A percentile compares a stretch with the other conserved stretches of the same genome.
phyloP scores from a whole-genome alignment of 23 red algal species.

The Chondrus crispus region DNA sequence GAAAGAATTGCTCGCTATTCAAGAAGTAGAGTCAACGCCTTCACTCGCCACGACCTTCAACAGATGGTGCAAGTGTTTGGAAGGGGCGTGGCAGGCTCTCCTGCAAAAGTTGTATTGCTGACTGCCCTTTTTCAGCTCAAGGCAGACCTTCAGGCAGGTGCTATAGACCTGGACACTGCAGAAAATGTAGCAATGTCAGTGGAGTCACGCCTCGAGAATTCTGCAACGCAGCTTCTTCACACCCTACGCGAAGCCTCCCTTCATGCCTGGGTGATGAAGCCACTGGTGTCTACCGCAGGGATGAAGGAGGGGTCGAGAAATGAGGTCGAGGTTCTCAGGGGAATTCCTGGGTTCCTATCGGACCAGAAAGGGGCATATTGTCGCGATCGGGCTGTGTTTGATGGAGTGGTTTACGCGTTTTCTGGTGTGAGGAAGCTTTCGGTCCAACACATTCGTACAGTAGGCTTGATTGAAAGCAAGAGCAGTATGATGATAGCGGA shows the following conservation, averaged over 20 bases:
- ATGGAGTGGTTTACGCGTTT: no score
- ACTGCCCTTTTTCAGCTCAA: no score
- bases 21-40: neutral
- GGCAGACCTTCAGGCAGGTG: no score
- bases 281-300: neutral
- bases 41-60: neutral
- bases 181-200: no score
- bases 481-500: neutral
- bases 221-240: neutral
- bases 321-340: neutral
- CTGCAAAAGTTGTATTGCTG: no score
- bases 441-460: neutral
- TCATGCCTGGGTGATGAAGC: conserved; percentile 7
- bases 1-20: no score
- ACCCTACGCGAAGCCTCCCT: neutral
- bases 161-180: no score
- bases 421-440: no score
- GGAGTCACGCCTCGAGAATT: no score
- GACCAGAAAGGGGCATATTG: neutral
- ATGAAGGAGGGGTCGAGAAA: neutral
- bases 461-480: neutral
- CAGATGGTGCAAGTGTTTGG: neutral
- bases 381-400: no score
- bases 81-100: no score
- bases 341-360: neutral